Evolutionary conservation across 140 eudicot genomes (phyloP).

Genomic region (Anethum foeniculum): DNA sequence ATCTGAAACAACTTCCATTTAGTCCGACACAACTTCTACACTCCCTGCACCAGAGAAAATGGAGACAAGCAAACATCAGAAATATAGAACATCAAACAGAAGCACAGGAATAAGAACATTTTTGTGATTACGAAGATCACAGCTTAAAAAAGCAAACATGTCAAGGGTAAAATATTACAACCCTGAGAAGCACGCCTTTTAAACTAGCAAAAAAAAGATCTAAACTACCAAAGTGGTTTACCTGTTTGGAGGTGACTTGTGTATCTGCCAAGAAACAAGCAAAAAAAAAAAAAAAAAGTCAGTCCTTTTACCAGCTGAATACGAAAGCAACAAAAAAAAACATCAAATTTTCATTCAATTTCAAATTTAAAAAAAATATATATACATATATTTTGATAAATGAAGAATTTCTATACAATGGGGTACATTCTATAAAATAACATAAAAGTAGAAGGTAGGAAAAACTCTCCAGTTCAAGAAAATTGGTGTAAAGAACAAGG

Average conservation of each 20-base stretch:
- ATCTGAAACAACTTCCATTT: background rate
- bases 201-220: background rate
- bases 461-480: background rate
- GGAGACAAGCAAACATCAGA: background rate
- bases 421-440: background rate
- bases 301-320: background rate
- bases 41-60: background rate
- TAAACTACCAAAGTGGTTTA: background rate
- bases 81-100: background rate
- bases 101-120: background rate
- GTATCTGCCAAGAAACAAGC: background rate
- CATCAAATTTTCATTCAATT: background rate
- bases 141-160: background rate
- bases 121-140: background rate
- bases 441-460: background rate
- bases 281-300: background rate
- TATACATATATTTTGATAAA: background rate
- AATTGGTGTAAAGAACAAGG: background rate
- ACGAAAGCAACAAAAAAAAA: background rate
- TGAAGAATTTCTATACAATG: background rate
- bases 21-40: background rate
- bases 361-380: background rate
- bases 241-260: constrained; percentile 2
- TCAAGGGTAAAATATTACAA: background rate
- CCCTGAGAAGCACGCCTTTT: background rate